Percentiles rank a stretch among this genome's conserved stretches.
Evolutionary conservation across 2,329 filamentous ascomycete genomes (phyloP).

Genomic region (Hymenoscyphus repandus): DNA sequence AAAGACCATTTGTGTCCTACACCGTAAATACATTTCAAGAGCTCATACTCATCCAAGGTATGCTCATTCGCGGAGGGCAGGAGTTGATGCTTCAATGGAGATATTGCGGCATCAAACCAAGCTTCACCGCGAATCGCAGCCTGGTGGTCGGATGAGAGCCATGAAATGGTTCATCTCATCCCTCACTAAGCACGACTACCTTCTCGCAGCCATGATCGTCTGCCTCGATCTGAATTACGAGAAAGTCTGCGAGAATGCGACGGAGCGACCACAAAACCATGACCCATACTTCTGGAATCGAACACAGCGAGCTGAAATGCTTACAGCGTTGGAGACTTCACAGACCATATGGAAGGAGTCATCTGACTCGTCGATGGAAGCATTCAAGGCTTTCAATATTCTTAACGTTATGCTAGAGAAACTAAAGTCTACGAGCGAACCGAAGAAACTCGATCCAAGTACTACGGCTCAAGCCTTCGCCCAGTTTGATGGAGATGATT

Average conservation of each 20-base stretch:
- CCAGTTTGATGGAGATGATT: slow-evolving; percentile 39
- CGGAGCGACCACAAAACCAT: slow-evolving; percentile 35
- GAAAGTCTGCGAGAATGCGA: slow-evolving; percentile 35
- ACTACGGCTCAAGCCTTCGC: slow-evolving; percentile 26
- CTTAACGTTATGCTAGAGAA: slow-evolving; percentile 83
- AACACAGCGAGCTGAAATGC: slow-evolving; percentile 67
- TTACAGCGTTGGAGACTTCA: slow-evolving; percentile 65
- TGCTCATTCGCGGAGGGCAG: slow-evolving; percentile 74
- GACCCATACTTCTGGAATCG: slow-evolving; percentile 51
- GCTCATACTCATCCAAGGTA: slow-evolving; percentile 77
- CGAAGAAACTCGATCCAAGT: slow-evolving; percentile 5
- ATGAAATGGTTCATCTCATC: slow-evolving; percentile 77
- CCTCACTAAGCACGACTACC: slow-evolving; percentile 77
- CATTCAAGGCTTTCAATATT: slow-evolving; percentile 77
- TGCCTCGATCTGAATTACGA: slow-evolving; percentile 76
- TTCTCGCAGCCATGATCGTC: slow-evolving; percentile 80
- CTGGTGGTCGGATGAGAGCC: slow-evolving; percentile 64
- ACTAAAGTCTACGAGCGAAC: slow-evolving; percentile 48
- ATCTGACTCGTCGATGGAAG: slow-evolving; percentile 76
- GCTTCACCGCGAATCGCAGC: slow-evolving; percentile 68
- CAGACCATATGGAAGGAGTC: slow-evolving; percentile 75
- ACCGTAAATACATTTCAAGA: slow-evolving; percentile 78
- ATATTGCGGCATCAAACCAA: slow-evolving; percentile 73
- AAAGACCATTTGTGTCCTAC: slow-evolving; percentile 83
- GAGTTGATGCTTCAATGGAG: slow-evolving; percentile 80